Evolutionary conservation across 768 basidiomycete genomes (phyloP), one percentile per base, ranked within the genome.

Genomic region (Hypholoma fasciculare): DNA sequence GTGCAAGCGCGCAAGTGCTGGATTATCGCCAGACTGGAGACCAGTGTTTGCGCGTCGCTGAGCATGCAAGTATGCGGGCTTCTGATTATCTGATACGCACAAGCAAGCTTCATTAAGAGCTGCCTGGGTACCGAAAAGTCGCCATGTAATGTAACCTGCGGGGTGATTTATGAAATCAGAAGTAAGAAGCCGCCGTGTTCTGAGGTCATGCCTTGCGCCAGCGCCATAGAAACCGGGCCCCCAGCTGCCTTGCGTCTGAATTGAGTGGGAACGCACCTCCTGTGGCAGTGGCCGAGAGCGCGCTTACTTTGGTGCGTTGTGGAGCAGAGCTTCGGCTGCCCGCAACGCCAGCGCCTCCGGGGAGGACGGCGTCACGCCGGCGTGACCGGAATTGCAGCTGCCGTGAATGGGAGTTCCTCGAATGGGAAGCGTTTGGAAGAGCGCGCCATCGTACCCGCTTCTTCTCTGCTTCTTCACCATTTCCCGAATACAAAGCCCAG

Each of bases 361-460:
- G 4, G n/a, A n/a, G 20, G 9, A 5, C 39, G 30, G 44, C 11
- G 56, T 61, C 52, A 61, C 56, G 34, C 52, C 52, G 40, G 40
- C 42, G 61, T 62, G 57, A 62, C 61, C 40, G 14, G 52, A 14
- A n/a, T 19, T 34, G 13, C 23, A 49, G 30, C 47, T 60, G 26
- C 59, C 54, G 49, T 56, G 46, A 12, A 54, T 51, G 59, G 54
- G 56, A 60, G 53, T 56, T 60, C 54, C 54, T 56, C 11, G 26
- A 60, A 56, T 38, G 55, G 44, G 54, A 46, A 46, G 26, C 23
- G 11, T 11, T 54, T 20, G 30, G 30, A 34, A 34, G 30, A 34
- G 30, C 30, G 30, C 30, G 30, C 30, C 13, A 17, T 38, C 17
- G 52, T 43, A 37, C 43, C 50, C 30, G 49, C 37, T 20, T 37